A percentile compares a stretch with the other conserved stretches of the same genome.
Conservation (phyloP, 2,329 filamentous ascomycete genomes). For the Sclerotinia borealis region DNA sequence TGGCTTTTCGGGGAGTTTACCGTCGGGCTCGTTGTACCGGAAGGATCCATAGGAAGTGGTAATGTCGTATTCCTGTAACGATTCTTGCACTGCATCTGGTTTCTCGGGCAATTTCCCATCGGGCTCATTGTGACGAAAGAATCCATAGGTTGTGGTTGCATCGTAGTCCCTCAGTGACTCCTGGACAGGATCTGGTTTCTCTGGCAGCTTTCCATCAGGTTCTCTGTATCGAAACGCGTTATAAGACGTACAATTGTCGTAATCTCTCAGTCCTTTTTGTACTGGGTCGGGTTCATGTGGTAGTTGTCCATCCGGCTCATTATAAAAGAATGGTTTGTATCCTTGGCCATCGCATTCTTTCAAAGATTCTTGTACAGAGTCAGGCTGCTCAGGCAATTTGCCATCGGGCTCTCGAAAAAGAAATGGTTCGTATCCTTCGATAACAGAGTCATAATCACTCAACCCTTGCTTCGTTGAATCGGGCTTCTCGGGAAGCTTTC, state of each 20-base stretch:
- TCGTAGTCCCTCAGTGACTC: slow-evolving; percentile 31
- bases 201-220: slow-evolving; percentile 22
- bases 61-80: slow-evolving; percentile 24
- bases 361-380: slow-evolving; percentile 34
- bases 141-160: slow-evolving; percentile 14
- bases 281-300: slow-evolving; percentile 27
- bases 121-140: slow-evolving; percentile 24
- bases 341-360: slow-evolving; percentile 35
- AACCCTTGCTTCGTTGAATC: slow-evolving; percentile 33
- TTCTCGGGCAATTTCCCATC: slow-evolving; percentile 22
- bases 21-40: slow-evolving; percentile 35
- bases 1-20: slow-evolving; percentile 19
- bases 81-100: slow-evolving; percentile 32
- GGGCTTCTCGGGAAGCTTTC: slow-evolving; percentile 23
- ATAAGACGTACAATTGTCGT: slow-evolving; percentile 18
- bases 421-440: slow-evolving; percentile 19
- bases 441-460: slow-evolving; percentile 36
- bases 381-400: slow-evolving; percentile 21
- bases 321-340: slow-evolving; percentile 23
- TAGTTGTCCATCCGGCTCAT: slow-evolving; percentile 25
- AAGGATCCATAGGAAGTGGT: slow-evolving; percentile 21
- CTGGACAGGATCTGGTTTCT: slow-evolving; percentile 30
- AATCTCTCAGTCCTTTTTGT: slow-evolving; percentile 32
- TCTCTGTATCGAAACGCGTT: slow-evolving; percentile 25
- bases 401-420: slow-evolving; percentile 25